Conservation (phyloP, 2,329 filamentous ascomycete species). For the Sphaerulina musiva region DNA sequence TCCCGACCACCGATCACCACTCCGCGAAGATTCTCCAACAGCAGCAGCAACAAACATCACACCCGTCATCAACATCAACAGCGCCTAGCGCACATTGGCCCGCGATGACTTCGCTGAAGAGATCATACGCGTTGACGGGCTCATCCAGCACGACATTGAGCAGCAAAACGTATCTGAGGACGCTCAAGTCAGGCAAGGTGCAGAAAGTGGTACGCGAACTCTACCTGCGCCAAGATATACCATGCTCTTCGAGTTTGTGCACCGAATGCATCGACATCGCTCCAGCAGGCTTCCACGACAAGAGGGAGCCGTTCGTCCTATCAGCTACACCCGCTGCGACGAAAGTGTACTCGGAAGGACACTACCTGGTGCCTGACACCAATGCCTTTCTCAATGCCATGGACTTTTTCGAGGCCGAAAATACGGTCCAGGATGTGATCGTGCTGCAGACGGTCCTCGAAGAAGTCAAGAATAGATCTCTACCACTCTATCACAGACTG, state of each 20-base stretch:
- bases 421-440: conserved; percentile 95
- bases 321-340: conserved; percentile 83
- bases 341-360: conserved; percentile 72
- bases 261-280: conserved; percentile 63
- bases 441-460: conserved; percentile 94
- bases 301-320: conserved; percentile 75
- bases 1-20: no score
- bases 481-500: conserved; percentile 90
- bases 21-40: background rate
- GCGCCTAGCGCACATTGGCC: background rate
- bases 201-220: conserved; percentile 98
- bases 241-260: conserved; percentile 90
- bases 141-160: conserved; percentile 61
- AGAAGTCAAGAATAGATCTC: conserved; percentile 85
- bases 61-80: background rate
- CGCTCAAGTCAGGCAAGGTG: conserved; percentile 91
- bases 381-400: conserved; percentile 93
- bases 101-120: conserved; percentile 57
- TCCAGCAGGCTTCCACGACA: conserved; percentile 70
- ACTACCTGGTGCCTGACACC: conserved; percentile 93
- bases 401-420: conserved; percentile 87
- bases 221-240: conserved; percentile 92
- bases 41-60: background rate
- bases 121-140: conserved; percentile 51
- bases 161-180: conserved; percentile 92